Base-by-base conservation (phyloP, 768 basidiomycete species). In the Imleria badia region DNA sequence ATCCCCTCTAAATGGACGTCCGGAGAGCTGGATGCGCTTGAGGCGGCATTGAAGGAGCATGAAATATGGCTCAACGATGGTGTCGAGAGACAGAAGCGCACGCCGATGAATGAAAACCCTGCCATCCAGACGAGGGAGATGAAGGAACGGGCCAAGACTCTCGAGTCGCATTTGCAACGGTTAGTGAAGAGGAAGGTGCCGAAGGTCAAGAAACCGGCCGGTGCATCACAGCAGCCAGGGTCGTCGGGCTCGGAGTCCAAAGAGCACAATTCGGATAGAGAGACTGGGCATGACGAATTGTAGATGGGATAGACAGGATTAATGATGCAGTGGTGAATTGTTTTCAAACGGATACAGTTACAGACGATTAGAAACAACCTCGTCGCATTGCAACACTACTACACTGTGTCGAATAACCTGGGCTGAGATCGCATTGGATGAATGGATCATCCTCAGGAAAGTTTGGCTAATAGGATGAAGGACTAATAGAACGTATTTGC, bases 41-140 rank as follows among this genome's bases (percentile, higher is more conserved):
- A 94, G 71, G 82, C 78, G 66, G 78, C 84, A 52, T 74, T 97
- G 53, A 82, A 81, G 64, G 89, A 90, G 47, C 86, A 92, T 62
- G 91, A 92, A 71, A 59, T 73, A 26, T 99, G 97, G 97, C 75
- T 98, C 58, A 77, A 84, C 60, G 85, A 83, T 52, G 81, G 82
- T 72, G 87, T 94, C 14, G 87, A 89, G 75, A 85, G 83, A 72
- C 95, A 97, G 75, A 89, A 87, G 74, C 71, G 65, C 51, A 80
- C 87, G 45, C 80, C 86, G 71, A 72, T 78, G 67, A 82, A 89
- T 62, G 84, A 92, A 66, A 85, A 97, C 66, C 93, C 94, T 3
- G 88, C 88, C n/a, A 82, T 98, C 31, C 81, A 85, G 72, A 89
- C 87, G 46, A 81, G 75, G 61, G 94, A 98, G 73, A 86, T 98